These are phyloP conservation scores for Leccinum incarnatum DNA, from an alignment of 768 basidiomycete species.

Conservation along the genomic window DNA sequence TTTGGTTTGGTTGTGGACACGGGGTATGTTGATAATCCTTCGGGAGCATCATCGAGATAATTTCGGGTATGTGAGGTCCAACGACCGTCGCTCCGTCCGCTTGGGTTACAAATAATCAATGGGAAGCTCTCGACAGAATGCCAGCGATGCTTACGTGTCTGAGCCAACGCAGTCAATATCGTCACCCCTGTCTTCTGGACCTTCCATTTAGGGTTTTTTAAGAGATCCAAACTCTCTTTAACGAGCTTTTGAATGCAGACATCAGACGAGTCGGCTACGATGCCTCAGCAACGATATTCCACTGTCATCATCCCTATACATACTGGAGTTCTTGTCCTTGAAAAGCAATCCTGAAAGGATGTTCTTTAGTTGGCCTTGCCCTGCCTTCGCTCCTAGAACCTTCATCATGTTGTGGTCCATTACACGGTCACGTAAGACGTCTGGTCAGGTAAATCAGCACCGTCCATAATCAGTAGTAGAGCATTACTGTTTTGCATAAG, in stretches of 20 bases:
- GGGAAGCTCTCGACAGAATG: not conserved
- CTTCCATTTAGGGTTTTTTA: constrained; percentile 10
- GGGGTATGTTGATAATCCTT: not conserved
- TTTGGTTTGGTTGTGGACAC: not conserved
- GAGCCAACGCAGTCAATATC: constrained; percentile 21
- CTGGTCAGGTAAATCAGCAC: constrained; percentile 6
- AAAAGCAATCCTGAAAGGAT: constrained; percentile 21
- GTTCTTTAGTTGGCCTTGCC: constrained; percentile 10
- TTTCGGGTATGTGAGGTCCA: not conserved
- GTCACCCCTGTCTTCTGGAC: constrained; percentile 22
- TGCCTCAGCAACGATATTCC: not conserved
- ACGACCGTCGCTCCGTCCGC: not conserved
- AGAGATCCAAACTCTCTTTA: constrained; percentile 2
- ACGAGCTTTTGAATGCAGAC: constrained; percentile 9
- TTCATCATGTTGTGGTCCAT: constrained; percentile 13
- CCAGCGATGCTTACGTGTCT: constrained; percentile 11
- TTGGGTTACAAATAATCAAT: not conserved
- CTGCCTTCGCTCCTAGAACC: constrained; percentile 16
- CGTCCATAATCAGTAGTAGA: not conserved
- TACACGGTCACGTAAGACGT: constrained; percentile 13
- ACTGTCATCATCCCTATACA: not conserved
- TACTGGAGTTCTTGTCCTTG: constrained; percentile 12
- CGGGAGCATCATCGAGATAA: not conserved
- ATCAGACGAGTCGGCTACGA: not conserved
- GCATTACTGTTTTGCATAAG: constrained; percentile 20